Evolutionary conservation across 2,329 filamentous ascomycete species (phyloP), one percentile per base, ranked within the genome.

Genomic region (Paecilomyces niveus): DNA sequence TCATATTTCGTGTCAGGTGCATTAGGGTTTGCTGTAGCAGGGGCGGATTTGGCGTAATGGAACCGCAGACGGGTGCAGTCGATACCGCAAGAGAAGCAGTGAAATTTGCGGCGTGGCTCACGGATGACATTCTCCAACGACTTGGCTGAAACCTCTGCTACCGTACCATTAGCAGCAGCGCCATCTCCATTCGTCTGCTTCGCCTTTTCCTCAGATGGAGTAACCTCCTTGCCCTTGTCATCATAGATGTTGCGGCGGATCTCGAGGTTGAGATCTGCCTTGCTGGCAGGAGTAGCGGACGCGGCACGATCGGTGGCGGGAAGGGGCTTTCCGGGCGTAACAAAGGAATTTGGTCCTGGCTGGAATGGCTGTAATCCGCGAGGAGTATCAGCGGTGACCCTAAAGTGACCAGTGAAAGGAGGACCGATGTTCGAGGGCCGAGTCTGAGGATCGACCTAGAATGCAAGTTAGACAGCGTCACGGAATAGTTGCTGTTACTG

Each of bases 331-430:
- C 86, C 86, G 2, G 82, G 71, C 5, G 84, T 84, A 50, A 83
- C 79, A 49, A 86, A 76, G 6, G 90, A 85, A 66, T 91, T 89
- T 1, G 92, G 87, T 18, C 89, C 89, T 18, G 94, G 94, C 71
- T 99, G 94, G 85, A 93, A 96, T 24, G 93, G 89, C 73, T 97
- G 93, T 55, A 99, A 83, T 39, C 94, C 94, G 59, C 94, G 87
- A 56, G 94, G 94, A 0, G 94, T 99, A 72, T 99, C 94, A 70
- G 92, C 94, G 58, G 93, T 93, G 61, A 97, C 88, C 73, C 91
- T 89, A 83, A 99, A 99, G 74, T 99, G 94, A 45, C 94, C 94
- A 3, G 94, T 99, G 70, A 97, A 97, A 6, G 94, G 94, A 2
- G 94, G 93, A 0, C 93, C 93, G 65, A 97, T 93, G 72, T 92